Conservation (phyloP, 2,329 filamentous ascomycete species). For the Penicillium sp. region DNA sequence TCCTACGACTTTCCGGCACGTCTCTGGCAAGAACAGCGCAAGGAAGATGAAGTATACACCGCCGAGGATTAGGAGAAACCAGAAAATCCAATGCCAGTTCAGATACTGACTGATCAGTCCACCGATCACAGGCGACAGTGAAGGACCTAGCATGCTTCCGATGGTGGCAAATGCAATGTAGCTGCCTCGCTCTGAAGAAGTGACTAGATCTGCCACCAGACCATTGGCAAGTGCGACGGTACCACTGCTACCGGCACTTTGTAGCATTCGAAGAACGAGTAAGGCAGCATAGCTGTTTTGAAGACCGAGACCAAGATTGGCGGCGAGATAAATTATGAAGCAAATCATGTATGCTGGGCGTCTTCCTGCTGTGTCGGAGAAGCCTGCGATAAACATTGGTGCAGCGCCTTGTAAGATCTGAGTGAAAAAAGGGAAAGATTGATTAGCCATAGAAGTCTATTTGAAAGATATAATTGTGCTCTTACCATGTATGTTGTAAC, state of each 20-base stretch:
- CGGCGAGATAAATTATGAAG: slow-evolving; percentile 52
- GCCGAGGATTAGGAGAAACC: slow-evolving; percentile 62
- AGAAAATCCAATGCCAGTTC: slow-evolving; percentile 65
- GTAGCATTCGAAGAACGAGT: slow-evolving; percentile 17
- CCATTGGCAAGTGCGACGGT: slow-evolving; percentile 70
- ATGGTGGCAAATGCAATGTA: slow-evolving; percentile 28
- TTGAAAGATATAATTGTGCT: slow-evolving; percentile 1
- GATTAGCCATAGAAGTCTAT: not conserved
- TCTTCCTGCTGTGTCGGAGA: slow-evolving; percentile 61
- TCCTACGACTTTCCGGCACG: slow-evolving; percentile 42
- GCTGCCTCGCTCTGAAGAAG: slow-evolving; percentile 66
- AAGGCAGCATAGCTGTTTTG: slow-evolving; percentile 54
- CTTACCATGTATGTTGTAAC: slow-evolving; percentile 52
- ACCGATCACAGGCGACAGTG: slow-evolving; percentile 62
- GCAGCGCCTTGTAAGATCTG: slow-evolving; percentile 31
- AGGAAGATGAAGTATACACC: slow-evolving; percentile 56
- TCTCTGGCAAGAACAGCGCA: slow-evolving; percentile 58
- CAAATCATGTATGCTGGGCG: slow-evolving; percentile 60
- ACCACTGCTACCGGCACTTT: slow-evolving; percentile 21
- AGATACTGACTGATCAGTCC: slow-evolving; percentile 66
- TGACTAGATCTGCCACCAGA: slow-evolving; percentile 53
- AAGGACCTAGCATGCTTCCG: slow-evolving; percentile 53
- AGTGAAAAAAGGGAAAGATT: not conserved
- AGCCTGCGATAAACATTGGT: slow-evolving; percentile 57
- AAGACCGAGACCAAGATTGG: slow-evolving; percentile 62